A percentile compares a stretch with the other conserved stretches of the same genome.
phyloP scores from a whole-genome alignment of 2,329 filamentous ascomycete genomes.

The Gaeumannomyces tritici region DNA sequence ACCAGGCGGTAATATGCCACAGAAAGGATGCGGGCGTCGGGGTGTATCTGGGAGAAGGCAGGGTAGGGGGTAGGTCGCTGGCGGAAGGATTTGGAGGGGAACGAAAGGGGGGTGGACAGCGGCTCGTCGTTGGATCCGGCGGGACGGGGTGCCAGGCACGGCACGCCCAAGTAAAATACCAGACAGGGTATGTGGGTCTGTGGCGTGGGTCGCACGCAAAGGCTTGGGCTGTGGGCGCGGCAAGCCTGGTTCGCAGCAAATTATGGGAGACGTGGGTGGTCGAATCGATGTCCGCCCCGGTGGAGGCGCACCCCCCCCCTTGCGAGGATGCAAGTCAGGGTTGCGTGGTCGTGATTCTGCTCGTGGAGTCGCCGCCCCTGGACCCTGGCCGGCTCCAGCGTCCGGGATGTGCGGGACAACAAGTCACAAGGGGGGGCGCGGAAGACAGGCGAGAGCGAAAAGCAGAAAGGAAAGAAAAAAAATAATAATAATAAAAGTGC shows the following conservation, averaged over 20 bases:
- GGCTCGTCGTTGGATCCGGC: background rate
- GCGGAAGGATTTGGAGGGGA: background rate
- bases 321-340: background rate
- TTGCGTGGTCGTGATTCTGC: background rate
- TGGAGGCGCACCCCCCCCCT: too few relatives aligned
- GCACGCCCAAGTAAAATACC: background rate
- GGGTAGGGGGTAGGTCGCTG: background rate
- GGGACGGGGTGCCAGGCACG: background rate
- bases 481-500: background rate
- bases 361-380: constrained; percentile 4
- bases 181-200: constrained; percentile 7
- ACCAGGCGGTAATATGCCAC: constrained; percentile 1
- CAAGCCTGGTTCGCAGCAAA: background rate
- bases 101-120: constrained; percentile 1
- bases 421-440: constrained; percentile 5
- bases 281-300: background rate
- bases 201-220: constrained; percentile 1
- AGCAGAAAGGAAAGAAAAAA: background rate
- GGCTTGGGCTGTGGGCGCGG: background rate
- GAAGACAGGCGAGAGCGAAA: background rate
- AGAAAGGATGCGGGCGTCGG: background rate
- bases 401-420: background rate
- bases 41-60: background rate
- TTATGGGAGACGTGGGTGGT: background rate
- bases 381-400: background rate